Evolutionary conservation across 352 stramenopile species (phyloP).

Genomic region (Phytophthora syringae): DNA sequence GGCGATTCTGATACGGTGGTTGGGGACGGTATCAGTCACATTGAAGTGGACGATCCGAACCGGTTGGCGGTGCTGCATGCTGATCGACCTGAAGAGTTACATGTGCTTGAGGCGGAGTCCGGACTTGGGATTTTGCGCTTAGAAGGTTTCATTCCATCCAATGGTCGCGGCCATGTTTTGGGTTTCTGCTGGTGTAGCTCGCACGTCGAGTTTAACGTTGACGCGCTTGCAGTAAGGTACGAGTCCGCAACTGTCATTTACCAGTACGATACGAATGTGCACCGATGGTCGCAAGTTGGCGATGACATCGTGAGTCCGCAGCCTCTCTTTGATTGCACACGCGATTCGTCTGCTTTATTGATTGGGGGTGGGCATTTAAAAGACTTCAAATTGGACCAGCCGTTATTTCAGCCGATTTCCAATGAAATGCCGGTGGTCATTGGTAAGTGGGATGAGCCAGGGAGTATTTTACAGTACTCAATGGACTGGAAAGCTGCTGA

Average conservation of each 20-base stretch:
- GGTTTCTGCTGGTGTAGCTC: constrained; percentile 83
- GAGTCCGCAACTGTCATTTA: constrained; percentile 75
- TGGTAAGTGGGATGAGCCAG: constrained; percentile 84
- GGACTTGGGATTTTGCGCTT: constrained; percentile 78
- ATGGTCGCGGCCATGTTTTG: constrained; percentile 59
- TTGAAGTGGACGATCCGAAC: constrained; percentile 89
- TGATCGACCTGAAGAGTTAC: constrained; percentile 51
- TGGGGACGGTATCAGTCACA: constrained; percentile 55
- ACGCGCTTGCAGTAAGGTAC: constrained; percentile 79
- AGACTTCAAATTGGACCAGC: constrained; percentile 15
- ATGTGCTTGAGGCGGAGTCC: constrained; percentile 84
- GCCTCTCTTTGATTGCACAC: constrained; percentile 81
- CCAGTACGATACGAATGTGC: constrained; percentile 72
- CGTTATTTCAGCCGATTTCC: constrained; percentile 35
- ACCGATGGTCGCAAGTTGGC: constrained; percentile 67
- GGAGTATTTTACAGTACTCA: constrained; percentile 64
- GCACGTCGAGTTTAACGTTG: constrained; percentile 87
- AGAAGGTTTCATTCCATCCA: constrained; percentile 70
- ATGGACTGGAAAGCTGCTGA: constrained; percentile 85
- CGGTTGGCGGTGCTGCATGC: constrained; percentile 72
- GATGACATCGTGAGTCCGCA: constrained; percentile 62
- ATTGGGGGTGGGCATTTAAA: constrained; percentile 64
- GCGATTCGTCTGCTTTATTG: constrained; percentile 80
- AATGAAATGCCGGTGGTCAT: constrained; percentile 83
- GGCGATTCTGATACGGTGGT: constrained; percentile 2